A percentile compares a stretch with the other conserved stretches of the same genome.
Evolutionary conservation across 306 rosid genomes (phyloP).

Genomic region (Acacia melanoxylon): DNA sequence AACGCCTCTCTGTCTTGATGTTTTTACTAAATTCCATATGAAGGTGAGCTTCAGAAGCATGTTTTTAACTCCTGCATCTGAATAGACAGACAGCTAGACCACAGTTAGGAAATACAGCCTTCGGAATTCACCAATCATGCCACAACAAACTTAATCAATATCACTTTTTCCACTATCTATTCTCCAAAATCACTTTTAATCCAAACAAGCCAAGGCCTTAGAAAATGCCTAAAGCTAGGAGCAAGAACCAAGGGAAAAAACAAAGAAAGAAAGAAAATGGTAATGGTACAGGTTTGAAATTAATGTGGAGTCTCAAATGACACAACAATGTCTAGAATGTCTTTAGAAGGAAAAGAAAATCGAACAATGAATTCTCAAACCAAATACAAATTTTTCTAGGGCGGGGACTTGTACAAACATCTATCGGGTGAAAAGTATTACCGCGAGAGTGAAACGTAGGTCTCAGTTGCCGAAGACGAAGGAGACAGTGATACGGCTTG

Average conservation of each 20-base stretch:
- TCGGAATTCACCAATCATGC: neutral
- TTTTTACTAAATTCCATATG: too few species aligned
- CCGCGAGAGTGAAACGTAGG: too few species aligned
- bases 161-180: too few species aligned
- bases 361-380: constrained; percentile 13
- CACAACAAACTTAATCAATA: neutral
- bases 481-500: too few species aligned
- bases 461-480: too few species aligned
- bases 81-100: neutral
- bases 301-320: neutral
- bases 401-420: too few species aligned
- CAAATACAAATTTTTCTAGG: too few species aligned
- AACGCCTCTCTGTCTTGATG: too few species aligned
- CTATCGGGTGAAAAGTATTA: too few species aligned
- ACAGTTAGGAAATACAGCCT: neutral
- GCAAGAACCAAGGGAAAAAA: neutral
- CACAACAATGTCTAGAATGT: neutral
- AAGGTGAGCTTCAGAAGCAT: too few species aligned
- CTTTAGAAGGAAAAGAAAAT: neutral
- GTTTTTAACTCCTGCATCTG: too few species aligned
- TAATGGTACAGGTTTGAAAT: neutral
- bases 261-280: neutral
- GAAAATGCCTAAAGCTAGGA: neutral
- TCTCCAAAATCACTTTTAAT: too few species aligned
- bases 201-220: neutral